Percentiles rank a stretch among this genome's conserved stretches.
phyloP scores from a whole-genome alignment of 2,329 filamentous ascomycete species.

The Pseudofabraea citricarpa region DNA sequence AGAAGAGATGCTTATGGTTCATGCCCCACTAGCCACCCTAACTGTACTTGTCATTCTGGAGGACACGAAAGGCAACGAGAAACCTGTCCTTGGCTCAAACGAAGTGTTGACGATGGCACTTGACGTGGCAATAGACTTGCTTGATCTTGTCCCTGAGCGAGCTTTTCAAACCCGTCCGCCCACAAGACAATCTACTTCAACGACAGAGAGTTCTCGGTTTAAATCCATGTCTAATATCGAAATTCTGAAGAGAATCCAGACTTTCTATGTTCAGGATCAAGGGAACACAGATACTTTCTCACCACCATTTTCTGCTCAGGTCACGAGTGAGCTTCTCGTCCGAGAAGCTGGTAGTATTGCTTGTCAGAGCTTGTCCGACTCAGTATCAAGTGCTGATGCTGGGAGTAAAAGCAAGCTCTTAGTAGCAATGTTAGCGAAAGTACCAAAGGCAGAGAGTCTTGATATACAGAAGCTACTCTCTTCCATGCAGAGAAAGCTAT shows the following conservation, averaged over 20 bases:
- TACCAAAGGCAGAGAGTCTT: constrained; percentile 37
- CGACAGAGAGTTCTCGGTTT: constrained; percentile 21
- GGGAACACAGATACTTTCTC: constrained; percentile 60
- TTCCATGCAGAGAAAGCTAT: constrained; percentile 46
- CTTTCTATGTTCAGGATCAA: constrained; percentile 67
- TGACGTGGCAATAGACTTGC: constrained; percentile 49
- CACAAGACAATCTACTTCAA: constrained; percentile 17
- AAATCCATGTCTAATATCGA: constrained; percentile 39
- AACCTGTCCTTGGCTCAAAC: constrained; percentile 20
- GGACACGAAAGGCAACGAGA: constrained; percentile 41
- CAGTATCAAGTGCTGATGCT: constrained; percentile 40
- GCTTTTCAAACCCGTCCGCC: constrained; percentile 44
- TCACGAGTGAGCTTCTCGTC: constrained; percentile 58
- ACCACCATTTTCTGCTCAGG: constrained; percentile 52
- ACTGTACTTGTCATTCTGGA: constrained; percentile 55
- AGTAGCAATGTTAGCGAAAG: constrained; percentile 51
- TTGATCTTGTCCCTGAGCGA: constrained; percentile 61
- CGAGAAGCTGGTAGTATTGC: constrained; percentile 51
- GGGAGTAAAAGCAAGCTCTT: constrained; percentile 56
- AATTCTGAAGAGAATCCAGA: constrained; percentile 54
- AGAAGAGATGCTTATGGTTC: constrained; percentile 88
- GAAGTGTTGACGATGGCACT: constrained; percentile 30
- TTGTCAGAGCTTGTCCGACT: constrained; percentile 40
- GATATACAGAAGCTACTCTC: constrained; percentile 44
- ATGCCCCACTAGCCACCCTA: constrained; percentile 74